phyloP scores from a whole-genome alignment of 805 yeast species.

The Teunomyces cretensis region DNA sequence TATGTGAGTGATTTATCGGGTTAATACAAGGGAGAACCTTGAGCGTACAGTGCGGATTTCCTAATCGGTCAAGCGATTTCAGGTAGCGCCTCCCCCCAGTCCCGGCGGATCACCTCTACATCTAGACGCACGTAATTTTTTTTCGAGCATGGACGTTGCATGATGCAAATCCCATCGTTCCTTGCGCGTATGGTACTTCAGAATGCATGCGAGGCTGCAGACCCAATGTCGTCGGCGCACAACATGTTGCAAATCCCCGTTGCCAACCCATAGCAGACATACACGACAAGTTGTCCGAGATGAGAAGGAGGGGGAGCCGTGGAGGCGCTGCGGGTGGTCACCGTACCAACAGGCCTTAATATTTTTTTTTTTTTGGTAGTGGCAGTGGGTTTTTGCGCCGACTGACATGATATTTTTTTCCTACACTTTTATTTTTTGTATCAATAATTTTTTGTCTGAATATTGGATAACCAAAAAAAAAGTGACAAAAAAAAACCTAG shows the following conservation, averaged over 20 bases:
- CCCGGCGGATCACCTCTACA: too few species aligned
- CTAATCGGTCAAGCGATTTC: too few species aligned
- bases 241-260: not conserved
- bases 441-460: not conserved
- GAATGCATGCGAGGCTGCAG: slow-evolving; percentile 1
- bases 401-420: not conserved
- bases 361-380: not conserved
- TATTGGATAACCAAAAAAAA: slow-evolving; percentile 2
- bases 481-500: not conserved
- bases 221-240: not conserved
- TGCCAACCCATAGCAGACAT: too few species aligned
- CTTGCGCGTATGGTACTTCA: not conserved
- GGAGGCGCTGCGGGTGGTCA: too few species aligned
- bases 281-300: too few species aligned
- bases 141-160: not conserved
- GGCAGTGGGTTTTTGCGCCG: too few species aligned
- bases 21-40: too few species aligned
- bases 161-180: slow-evolving; percentile 2
- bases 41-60: too few species aligned
- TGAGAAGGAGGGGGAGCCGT: too few species aligned
- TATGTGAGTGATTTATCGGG: too few species aligned
- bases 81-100: too few species aligned
- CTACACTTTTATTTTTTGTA: not conserved
- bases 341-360: not conserved
- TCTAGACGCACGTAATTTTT: too few species aligned